These are phyloP conservation scores for Oleoguttula mirabilis DNA, from an alignment of 495 filamentous ascomycete genomes.

Conservation along the genomic window DNA sequence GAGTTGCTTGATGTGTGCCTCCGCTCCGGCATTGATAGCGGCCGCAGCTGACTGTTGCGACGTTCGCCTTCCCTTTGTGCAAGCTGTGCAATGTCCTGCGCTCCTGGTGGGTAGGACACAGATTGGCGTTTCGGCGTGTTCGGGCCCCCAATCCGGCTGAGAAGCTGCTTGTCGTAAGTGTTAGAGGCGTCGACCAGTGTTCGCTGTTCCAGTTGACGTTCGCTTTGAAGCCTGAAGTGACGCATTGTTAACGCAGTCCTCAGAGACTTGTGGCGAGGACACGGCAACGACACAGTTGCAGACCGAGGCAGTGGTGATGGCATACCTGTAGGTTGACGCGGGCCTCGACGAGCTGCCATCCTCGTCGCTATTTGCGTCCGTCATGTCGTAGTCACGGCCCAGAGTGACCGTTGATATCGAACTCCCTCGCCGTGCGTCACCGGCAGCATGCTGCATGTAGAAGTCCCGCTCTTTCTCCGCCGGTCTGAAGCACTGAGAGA, in stretches of 20 bases:
- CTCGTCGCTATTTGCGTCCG: slow-evolving; percentile 34
- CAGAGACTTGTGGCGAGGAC: no score
- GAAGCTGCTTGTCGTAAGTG: slow-evolving; percentile 65
- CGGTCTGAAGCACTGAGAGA: slow-evolving; percentile 31
- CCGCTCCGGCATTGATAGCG: slow-evolving; percentile 27
- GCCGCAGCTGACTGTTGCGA: slow-evolving; percentile 25
- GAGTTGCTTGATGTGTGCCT: slow-evolving; percentile 18
- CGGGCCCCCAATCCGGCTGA: slow-evolving; percentile 61
- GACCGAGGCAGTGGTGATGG: no score
- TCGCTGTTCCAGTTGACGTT: slow-evolving; percentile 44
- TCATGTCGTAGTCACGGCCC: slow-evolving; percentile 15
- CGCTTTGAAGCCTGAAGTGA: slow-evolving; percentile 43
- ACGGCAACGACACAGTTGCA: no score
- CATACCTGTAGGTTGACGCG: slow-evolving; percentile 13
- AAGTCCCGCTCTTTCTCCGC: slow-evolving; percentile 35
- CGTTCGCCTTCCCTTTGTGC: slow-evolving; percentile 15
- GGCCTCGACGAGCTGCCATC: slow-evolving; percentile 26
- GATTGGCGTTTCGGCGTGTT: slow-evolving; percentile 42
- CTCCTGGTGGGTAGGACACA: slow-evolving; percentile 13
- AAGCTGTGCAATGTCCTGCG: slow-evolving; percentile 17
- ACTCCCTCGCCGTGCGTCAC: slow-evolving; percentile 25
- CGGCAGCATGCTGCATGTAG: slow-evolving; percentile 26
- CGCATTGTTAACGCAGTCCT: neutral
- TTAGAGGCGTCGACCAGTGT: slow-evolving; percentile 51
- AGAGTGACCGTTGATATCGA: slow-evolving; percentile 30